Evolutionary conservation across 2,329 filamentous ascomycete genomes (phyloP).

Genomic region (Penicillium hordei): DNA sequence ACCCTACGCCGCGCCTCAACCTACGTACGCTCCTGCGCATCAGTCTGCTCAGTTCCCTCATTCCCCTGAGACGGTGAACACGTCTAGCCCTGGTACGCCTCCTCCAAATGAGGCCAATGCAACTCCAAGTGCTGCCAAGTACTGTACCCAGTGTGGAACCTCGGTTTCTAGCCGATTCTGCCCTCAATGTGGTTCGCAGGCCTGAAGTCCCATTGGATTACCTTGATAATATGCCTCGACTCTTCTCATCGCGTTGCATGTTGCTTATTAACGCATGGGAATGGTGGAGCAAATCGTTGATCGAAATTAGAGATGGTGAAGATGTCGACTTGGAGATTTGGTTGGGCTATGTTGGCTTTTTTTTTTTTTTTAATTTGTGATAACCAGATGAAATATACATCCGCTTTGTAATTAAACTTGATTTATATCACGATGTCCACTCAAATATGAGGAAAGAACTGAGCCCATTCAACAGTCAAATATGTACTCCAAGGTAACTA

Average conservation of each 20-base stretch:
- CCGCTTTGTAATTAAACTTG: too few relatives aligned
- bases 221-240: neutral
- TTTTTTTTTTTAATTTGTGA: neutral
- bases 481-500: too few relatives aligned
- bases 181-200: slow-evolving; percentile 14
- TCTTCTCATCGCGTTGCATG: neutral
- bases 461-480: too few relatives aligned
- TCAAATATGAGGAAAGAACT: too few relatives aligned
- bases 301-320: neutral
- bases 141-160: slow-evolving; percentile 16
- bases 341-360: neutral
- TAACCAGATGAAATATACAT: neutral
- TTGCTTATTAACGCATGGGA: neutral
- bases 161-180: slow-evolving; percentile 16
- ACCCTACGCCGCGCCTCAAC: slow-evolving; percentile 13
- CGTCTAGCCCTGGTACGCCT: slow-evolving; percentile 10
- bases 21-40: neutral
- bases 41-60: slow-evolving; percentile 1
- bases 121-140: slow-evolving; percentile 7
- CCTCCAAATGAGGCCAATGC: slow-evolving; percentile 13
- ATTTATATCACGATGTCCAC: too few relatives aligned
- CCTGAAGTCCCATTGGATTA: neutral
- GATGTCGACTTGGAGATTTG: neutral
- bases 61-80: slow-evolving; percentile 10
- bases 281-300: neutral